These are phyloP conservation scores for Suillus paluster DNA, from an alignment of 768 basidiomycete genomes.

Conservation along the genomic window DNA sequence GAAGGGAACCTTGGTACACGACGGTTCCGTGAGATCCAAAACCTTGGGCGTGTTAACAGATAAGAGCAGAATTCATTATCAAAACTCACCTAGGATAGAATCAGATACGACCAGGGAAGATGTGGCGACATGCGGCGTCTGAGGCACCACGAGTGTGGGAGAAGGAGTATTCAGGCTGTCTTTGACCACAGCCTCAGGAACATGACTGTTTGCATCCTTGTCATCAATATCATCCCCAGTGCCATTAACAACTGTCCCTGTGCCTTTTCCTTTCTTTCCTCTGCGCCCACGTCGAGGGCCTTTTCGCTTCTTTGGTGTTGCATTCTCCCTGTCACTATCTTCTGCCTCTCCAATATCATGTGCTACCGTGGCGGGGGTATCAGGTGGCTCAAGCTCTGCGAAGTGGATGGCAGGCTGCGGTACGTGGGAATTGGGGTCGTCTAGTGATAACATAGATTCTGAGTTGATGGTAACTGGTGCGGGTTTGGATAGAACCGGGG, in stretches of 20 bases:
- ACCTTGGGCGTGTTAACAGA: conserved; percentile 50
- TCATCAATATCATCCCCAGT: conserved; percentile 22
- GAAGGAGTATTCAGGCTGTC: conserved; percentile 28
- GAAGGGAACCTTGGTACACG: conserved; percentile 92
- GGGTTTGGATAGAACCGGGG: conserved; percentile 2
- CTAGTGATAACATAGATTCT: conserved; percentile 4
- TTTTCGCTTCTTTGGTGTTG: conserved; percentile 48
- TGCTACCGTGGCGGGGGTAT: conserved; percentile 11
- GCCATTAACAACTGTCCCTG: conserved; percentile 11
- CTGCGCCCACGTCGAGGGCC: conserved; percentile 42
- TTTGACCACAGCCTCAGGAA: conserved; percentile 16
- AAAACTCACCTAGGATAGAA: conserved; percentile 67
- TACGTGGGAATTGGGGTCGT: conserved; percentile 8
- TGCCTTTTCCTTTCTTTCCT: conserved; percentile 58
- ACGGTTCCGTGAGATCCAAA: conserved; percentile 97
- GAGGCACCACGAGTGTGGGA: conserved; percentile 27
- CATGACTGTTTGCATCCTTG: conserved; percentile 45
- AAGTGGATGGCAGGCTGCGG: conserved; percentile 8
- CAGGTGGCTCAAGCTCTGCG: conserved; percentile 14
- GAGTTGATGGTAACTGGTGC: conserved; percentile 8
- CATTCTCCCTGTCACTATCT: conserved; percentile 63
- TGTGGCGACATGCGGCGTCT: conserved; percentile 22
- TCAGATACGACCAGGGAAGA: conserved; percentile 76
- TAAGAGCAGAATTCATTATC: background rate
- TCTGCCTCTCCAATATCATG: conserved; percentile 49